Evolutionary conservation across 2,329 filamentous ascomycete species (phyloP).

Genomic region (Diaporthe amygdali): DNA sequence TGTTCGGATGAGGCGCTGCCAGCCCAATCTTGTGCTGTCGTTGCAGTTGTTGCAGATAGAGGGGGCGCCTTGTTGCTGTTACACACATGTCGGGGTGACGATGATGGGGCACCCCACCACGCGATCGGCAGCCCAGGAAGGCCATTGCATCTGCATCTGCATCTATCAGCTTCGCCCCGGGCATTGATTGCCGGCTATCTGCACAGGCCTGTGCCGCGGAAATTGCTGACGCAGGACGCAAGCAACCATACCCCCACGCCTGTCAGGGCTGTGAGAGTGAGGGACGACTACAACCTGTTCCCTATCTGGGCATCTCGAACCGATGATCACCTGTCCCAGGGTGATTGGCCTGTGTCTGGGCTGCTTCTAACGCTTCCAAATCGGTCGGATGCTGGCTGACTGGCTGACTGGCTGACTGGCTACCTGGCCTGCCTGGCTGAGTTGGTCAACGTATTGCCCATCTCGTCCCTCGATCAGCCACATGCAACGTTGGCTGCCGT

Average conservation of each 20-base stretch:
- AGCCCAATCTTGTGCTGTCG: not conserved
- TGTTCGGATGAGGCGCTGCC: not conserved
- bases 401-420: not conserved
- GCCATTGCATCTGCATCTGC: not conserved
- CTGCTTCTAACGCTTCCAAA: too few species aligned
- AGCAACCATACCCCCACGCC: not conserved
- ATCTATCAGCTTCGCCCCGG: conserved; percentile 12
- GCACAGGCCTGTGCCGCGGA: not conserved
- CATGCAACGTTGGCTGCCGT: not conserved
- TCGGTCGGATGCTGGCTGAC: not conserved
- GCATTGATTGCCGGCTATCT: conserved; percentile 13
- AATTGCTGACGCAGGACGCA: conserved; percentile 8
- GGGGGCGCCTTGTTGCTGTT: not conserved
- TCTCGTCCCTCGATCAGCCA: not conserved
- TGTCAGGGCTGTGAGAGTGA: not conserved
- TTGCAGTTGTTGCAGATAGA: conserved; percentile 4
- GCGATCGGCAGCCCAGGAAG: not conserved
- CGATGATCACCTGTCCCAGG: not conserved
- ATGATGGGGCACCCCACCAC: not conserved
- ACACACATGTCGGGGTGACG: not conserved
- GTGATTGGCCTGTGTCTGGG: not conserved
- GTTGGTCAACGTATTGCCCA: too few species aligned
- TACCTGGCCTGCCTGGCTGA: too few species aligned
- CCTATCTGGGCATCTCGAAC: not conserved
- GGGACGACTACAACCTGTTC: not conserved